Evolutionary conservation across 805 yeast genomes (phyloP).

Genomic region (Tetrapisispora iriomotensis): DNA sequence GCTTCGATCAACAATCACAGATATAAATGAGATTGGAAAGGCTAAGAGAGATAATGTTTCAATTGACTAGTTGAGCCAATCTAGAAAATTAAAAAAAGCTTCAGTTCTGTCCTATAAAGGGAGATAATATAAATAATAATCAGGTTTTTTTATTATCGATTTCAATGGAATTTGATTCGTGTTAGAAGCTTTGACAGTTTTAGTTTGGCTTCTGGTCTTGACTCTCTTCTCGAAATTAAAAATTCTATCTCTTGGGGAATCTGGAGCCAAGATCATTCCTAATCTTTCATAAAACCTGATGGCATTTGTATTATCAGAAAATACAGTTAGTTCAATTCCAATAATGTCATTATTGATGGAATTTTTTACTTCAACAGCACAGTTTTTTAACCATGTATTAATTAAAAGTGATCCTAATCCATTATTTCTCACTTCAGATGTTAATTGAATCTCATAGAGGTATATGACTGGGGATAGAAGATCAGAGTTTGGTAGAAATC

Average conservation of each 20-base stretch:
- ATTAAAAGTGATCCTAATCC: slow-evolving; percentile 17
- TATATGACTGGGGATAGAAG: slow-evolving; percentile 14
- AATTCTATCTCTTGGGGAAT: slow-evolving; percentile 16
- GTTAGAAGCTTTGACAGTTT: neutral
- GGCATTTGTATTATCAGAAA: slow-evolving; percentile 20
- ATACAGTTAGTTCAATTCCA: slow-evolving; percentile 24
- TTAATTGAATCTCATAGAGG: slow-evolving; percentile 25
- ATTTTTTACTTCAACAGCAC: neutral
- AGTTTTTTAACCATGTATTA: neutral
- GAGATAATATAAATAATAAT: slow-evolving; percentile 6
- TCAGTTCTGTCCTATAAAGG: neutral
- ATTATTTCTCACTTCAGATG: slow-evolving; percentile 8
- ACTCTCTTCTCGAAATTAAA: slow-evolving; percentile 2
- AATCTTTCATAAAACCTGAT: slow-evolving; percentile 14
- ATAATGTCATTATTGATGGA: slow-evolving; percentile 3
- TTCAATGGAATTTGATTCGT: neutral
- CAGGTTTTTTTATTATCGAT: slow-evolving; percentile 4
- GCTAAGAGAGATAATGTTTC: too few relatives aligned
- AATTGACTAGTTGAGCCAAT: too few relatives aligned
- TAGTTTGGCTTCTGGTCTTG: slow-evolving; percentile 2
- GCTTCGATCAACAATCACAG: too few relatives aligned
- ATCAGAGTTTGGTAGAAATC: slow-evolving; percentile 5
- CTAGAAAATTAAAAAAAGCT: too few relatives aligned
- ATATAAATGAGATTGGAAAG: too few relatives aligned
- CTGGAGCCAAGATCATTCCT: slow-evolving; percentile 15